phyloP scores from a whole-genome alignment of 257 asterid species.

The Cinchona pubescens region DNA sequence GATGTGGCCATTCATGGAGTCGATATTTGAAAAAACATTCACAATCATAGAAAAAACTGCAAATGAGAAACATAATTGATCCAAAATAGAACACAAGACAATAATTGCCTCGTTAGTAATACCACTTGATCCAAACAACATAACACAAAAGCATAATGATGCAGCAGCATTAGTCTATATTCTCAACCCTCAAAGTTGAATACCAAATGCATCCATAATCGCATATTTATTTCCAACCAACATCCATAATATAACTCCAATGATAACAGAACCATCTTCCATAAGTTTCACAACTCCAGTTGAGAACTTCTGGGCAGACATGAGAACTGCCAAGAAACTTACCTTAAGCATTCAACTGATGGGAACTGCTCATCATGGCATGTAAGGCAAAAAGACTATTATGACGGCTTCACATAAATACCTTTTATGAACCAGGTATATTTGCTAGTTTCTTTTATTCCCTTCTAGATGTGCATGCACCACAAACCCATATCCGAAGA shows the following conservation, averaged over 20 bases:
- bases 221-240: conserved; percentile 23
- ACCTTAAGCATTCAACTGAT: conserved; percentile 13
- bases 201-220: conserved; percentile 13
- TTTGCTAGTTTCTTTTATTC: conserved; percentile 30
- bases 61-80: neutral
- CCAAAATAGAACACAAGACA: neutral
- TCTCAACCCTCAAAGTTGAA: conserved; percentile 13
- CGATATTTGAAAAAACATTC: no score
- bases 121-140: conserved; percentile 4
- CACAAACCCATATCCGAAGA: conserved; percentile 28
- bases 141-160: neutral
- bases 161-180: neutral
- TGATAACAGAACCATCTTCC: conserved; percentile 16
- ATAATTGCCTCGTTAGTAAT: neutral
- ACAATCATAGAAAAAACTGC: neutral
- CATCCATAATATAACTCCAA: conserved; percentile 19
- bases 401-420: conserved; percentile 27
- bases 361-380: conserved; percentile 41
- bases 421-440: conserved; percentile 38
- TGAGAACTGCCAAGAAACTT: conserved; percentile 17
- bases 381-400: conserved; percentile 36
- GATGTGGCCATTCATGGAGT: no score
- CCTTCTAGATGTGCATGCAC: conserved; percentile 38
- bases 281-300: conserved; percentile 9
- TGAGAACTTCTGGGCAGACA: conserved; percentile 21